Base-by-base conservation (phyloP, 2,329 filamentous ascomycete species). In the Chaetomium sp. region DNA sequence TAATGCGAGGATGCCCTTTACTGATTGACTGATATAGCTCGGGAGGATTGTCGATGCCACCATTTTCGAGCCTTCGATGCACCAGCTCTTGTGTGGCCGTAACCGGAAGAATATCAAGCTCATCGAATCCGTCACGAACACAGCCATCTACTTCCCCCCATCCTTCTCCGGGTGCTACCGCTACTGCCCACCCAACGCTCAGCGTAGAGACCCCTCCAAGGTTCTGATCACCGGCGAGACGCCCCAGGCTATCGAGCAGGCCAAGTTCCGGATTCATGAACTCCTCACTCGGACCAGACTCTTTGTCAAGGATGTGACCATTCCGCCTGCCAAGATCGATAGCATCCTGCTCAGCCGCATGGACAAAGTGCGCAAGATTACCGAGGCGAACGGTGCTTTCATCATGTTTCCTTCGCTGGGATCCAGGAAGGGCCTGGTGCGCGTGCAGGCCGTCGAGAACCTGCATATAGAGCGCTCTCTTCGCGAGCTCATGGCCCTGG, bases 91-190 rank as follows among this genome's bases (percentile, higher is more conserved):
- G 57, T 97, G 93, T 76, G 95, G 95, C 57, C 91, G 95, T 57
- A 94, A 93, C 71, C 87, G 95, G 71, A 96, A 97, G 82, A 97
- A 97, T 76, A 97, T 99, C 81, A 98, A 98, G 81, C 82, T 95
- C 72, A 97, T 99, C 74, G 95, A 99, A 78, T 96, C 95, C 16
- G 88, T 90, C 31, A 98, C 95, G 16, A 92, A 93, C 72, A 98
- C 95, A 9, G 94, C 95, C 69, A 98, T 99, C 72, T 99, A 99
- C 80, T 98, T 99, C 75, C 95, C 95, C 31, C 93, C 93, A 8
- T 90, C 94, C 0, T 98, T 98, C 75, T 93, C 94, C 16, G 88
- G 90, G 65, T 89, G 97, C 69, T 97, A 95, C 74, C 90, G 92
- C 65, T 99, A 97, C 76, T 91, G 89, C 60, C 93, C 94, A 1